phyloP scores from a whole-genome alignment of 2,329 filamentous ascomycete species.

The Malbranchea cinnamomea region DNA sequence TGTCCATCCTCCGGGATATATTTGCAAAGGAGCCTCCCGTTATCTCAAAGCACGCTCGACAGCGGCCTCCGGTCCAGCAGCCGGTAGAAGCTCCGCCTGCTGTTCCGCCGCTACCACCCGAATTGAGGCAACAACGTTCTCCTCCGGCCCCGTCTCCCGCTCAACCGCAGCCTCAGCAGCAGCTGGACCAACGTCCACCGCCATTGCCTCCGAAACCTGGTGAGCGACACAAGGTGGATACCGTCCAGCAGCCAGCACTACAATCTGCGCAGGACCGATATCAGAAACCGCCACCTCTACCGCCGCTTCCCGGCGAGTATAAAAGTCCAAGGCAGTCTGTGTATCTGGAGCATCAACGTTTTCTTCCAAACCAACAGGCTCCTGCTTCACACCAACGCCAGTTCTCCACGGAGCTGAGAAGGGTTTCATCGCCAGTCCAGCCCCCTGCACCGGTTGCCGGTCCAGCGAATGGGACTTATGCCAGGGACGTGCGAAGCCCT shows the following conservation, averaged over 20 bases:
- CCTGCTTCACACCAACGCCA: no score
- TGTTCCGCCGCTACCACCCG: slow-evolving; percentile 56
- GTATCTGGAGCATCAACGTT: no score
- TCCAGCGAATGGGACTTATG: no score
- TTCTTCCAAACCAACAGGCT: no score
- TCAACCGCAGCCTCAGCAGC: slow-evolving; percentile 28
- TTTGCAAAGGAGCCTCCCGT: slow-evolving; percentile 94
- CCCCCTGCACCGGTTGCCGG: no score
- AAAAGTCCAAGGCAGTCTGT: neutral
- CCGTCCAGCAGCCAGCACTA: slow-evolving; percentile 8
- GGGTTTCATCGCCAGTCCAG: no score
- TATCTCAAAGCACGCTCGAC: slow-evolving; percentile 47
- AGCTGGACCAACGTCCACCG: slow-evolving; percentile 41
- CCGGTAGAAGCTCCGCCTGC: slow-evolving; percentile 42
- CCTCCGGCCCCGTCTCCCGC: slow-evolving; percentile 16
- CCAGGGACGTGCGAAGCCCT: slow-evolving; percentile 2
- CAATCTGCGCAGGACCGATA: slow-evolving; percentile 15
- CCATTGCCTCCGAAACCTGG: slow-evolving; percentile 25
- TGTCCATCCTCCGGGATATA: slow-evolving; percentile 67
- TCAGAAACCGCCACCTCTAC: slow-evolving; percentile 19
- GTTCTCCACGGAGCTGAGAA: no score
- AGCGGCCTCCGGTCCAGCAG: slow-evolving; percentile 21
- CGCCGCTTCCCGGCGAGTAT: slow-evolving; percentile 22
- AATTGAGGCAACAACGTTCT: slow-evolving; percentile 33
- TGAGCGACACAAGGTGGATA: no score